phyloP scores from a whole-genome alignment of 2,329 filamentous ascomycete species.

The Diaporthe helianthi region DNA sequence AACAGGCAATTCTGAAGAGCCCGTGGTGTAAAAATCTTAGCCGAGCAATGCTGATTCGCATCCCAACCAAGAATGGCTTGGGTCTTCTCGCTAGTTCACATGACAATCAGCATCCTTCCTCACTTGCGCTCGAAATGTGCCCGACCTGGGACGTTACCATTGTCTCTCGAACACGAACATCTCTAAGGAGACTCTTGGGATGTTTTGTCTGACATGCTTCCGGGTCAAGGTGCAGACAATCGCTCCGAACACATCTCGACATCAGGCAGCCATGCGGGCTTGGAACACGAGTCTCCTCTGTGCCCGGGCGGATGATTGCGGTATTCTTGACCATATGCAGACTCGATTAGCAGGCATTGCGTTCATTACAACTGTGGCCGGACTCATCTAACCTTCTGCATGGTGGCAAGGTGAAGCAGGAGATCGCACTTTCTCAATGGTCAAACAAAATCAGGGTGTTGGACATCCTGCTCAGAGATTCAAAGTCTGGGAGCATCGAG shows the following conservation, averaged over 20 bases:
- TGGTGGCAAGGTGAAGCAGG: not conserved
- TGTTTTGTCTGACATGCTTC: not conserved
- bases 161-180: not conserved
- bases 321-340: not conserved
- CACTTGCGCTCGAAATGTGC: not conserved
- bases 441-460: not conserved
- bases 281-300: not conserved
- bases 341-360: not conserved
- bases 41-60: not conserved
- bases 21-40: not conserved
- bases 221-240: conserved; percentile 8
- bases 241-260: conserved; percentile 6
- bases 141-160: not conserved
- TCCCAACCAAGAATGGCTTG: not conserved
- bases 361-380: not conserved
- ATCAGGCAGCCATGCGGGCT: conserved; percentile 15
- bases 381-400: conserved; percentile 14
- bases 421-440: not conserved
- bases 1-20: not conserved
- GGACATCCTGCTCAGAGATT: too few species aligned
- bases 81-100: not conserved
- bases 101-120: not conserved
- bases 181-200: not conserved
- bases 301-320: not conserved
- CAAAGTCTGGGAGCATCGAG: not conserved